These are phyloP conservation scores for Petrea volubilis DNA, from an alignment of 257 asterid genomes.

Conservation along the genomic window DNA sequence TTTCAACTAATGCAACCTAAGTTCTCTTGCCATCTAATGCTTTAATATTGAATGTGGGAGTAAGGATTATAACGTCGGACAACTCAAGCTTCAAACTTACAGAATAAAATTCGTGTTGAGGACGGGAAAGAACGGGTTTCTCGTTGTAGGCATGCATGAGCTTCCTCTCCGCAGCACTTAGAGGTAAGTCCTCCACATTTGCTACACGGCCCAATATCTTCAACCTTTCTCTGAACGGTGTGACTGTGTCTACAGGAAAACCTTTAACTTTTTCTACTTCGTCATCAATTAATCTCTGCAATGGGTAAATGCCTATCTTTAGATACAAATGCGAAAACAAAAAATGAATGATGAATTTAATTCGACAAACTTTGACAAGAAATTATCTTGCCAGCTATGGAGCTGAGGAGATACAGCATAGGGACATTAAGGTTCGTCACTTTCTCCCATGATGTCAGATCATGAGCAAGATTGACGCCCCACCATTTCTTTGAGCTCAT, in stretches of 20 bases:
- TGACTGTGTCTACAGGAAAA: slow-evolving; percentile 48
- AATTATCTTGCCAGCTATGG: no score
- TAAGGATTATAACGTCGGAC: not conserved
- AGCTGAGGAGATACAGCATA: no score
- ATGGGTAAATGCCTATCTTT: not conserved
- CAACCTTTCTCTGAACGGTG: slow-evolving; percentile 61
- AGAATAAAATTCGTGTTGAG: slow-evolving; percentile 62
- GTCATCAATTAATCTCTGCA: slow-evolving; percentile 53
- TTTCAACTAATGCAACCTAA: not conserved
- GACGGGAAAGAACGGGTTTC: slow-evolving; percentile 78
- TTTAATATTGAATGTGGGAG: not conserved
- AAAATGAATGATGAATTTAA: not conserved
- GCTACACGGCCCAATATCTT: slow-evolving; percentile 70
- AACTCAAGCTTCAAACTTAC: slow-evolving; percentile 21
- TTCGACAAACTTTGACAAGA: no score
- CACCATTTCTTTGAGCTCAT: not conserved
- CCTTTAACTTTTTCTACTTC: slow-evolving; percentile 65
- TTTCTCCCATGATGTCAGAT: no score
- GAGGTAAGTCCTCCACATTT: slow-evolving; percentile 61
- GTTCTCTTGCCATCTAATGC: not conserved
- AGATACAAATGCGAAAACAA: not conserved
- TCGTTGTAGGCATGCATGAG: slow-evolving; percentile 68
- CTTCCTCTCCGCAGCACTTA: slow-evolving; percentile 68
- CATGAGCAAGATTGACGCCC: no score
- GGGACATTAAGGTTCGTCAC: no score